Evolutionary conservation across 1,284 basidiomycete species (phyloP).

Genomic region (Austroboletus niveus): DNA sequence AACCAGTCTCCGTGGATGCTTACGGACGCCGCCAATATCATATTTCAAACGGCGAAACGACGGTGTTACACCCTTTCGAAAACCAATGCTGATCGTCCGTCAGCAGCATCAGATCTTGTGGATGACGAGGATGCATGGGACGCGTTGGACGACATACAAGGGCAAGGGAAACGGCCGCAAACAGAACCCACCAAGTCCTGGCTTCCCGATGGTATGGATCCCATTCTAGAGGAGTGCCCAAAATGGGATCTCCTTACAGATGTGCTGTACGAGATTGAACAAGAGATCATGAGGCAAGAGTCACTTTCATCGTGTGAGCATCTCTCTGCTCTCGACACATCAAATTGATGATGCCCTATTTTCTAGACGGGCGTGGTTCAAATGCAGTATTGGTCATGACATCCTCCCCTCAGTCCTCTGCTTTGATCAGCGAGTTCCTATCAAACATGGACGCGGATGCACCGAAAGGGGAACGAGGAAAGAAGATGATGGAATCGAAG

Average conservation of each 20-base stretch:
- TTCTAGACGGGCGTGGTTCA: constrained; percentile 52
- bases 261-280: constrained; percentile 89
- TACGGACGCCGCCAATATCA: constrained; percentile 85
- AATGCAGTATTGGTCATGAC: constrained; percentile 89
- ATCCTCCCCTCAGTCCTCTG: constrained; percentile 76
- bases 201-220: constrained; percentile 80
- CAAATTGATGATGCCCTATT: neutral
- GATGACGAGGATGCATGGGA: constrained; percentile 76
- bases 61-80: constrained; percentile 68
- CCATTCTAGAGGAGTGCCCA: constrained; percentile 89
- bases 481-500: constrained; percentile 76
- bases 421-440: constrained; percentile 77
- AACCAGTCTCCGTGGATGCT: constrained; percentile 85
- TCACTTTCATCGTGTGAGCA: constrained; percentile 35
- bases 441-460: constrained; percentile 57
- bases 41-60: constrained; percentile 82
- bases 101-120: constrained; percentile 29
- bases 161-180: constrained; percentile 24
- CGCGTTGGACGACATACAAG: constrained; percentile 61
- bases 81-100: constrained; percentile 22
- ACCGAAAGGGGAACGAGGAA: constrained; percentile 58
- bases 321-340: constrained; percentile 15
- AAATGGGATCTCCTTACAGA: constrained; percentile 92
- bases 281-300: constrained; percentile 71
- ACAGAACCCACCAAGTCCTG: constrained; percentile 40